Evolutionary conservation across 805 yeast genomes (phyloP).

Genomic region (Teunomyces gatunensis): DNA sequence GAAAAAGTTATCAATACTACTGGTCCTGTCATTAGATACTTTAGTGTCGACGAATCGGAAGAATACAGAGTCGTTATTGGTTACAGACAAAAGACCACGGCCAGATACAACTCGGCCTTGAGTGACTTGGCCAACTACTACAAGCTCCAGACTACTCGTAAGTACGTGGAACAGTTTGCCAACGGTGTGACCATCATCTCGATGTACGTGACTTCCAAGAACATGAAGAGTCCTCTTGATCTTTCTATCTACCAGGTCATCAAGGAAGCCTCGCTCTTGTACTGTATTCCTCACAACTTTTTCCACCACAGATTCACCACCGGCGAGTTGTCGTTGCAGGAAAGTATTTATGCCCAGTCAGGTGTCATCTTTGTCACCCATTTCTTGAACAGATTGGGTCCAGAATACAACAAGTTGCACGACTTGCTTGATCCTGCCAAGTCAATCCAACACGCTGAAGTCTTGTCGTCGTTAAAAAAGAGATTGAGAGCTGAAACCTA

Average conservation of each 20-base stretch:
- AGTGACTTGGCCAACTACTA: slow-evolving; percentile 86
- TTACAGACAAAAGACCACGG: slow-evolving; percentile 77
- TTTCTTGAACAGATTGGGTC: slow-evolving; percentile 89
- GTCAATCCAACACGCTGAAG: slow-evolving; percentile 68
- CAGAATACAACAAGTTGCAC: slow-evolving; percentile 74
- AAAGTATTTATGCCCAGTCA: slow-evolving; percentile 90
- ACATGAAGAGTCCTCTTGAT: slow-evolving; percentile 56
- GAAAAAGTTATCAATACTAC: slow-evolving; percentile 65
- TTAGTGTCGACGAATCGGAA: slow-evolving; percentile 71
- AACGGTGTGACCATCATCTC: slow-evolving; percentile 87
- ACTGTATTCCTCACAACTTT: slow-evolving; percentile 83
- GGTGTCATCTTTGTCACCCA: slow-evolving; percentile 91
- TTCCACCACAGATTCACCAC: slow-evolving; percentile 71
- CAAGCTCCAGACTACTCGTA: slow-evolving; percentile 78
- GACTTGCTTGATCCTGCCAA: slow-evolving; percentile 60
- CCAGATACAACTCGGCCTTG: slow-evolving; percentile 84
- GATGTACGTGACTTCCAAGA: slow-evolving; percentile 69
- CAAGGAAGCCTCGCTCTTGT: slow-evolving; percentile 89
- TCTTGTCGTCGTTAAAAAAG: slow-evolving; percentile 75
- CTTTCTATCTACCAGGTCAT: slow-evolving; percentile 83
- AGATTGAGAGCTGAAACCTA: slow-evolving; percentile 91
- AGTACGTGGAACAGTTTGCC: slow-evolving; percentile 90
- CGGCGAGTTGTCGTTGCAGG: slow-evolving; percentile 86
- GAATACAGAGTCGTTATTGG: slow-evolving; percentile 90
- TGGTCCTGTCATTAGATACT: slow-evolving; percentile 91